These are phyloP conservation scores for Wickerhamomyces strasburgensis DNA, from an alignment of 805 yeast genomes.

Conservation along the genomic window DNA sequence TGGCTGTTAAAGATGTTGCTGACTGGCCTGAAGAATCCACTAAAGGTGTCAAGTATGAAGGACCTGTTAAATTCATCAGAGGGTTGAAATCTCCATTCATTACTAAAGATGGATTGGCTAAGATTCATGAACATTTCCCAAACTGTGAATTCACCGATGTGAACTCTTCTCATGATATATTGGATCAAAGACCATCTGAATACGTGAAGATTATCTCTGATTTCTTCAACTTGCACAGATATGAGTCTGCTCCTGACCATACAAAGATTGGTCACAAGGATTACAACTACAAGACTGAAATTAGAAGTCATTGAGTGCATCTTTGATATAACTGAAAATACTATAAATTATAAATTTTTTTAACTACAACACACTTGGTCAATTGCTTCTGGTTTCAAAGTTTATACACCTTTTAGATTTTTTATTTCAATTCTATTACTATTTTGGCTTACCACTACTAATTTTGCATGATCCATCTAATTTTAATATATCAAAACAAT, in stretches of 20 bases:
- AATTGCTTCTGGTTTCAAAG: not conserved
- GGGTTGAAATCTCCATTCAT: constrained; percentile 25
- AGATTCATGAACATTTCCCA: constrained; percentile 26
- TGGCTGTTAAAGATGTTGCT: constrained; percentile 26
- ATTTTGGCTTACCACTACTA: no score
- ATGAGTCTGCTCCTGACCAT: constrained; percentile 13
- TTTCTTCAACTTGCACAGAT: constrained; percentile 22
- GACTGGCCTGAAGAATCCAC: constrained; percentile 30
- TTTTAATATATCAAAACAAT: not conserved
- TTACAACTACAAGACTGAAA: constrained; percentile 1
- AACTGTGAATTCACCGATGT: constrained; percentile 19
- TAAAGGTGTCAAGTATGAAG: constrained; percentile 14
- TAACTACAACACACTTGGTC: not conserved
- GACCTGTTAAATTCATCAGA: constrained; percentile 22
- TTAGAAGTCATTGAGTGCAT: constrained; percentile 5
- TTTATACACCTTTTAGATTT: no score
- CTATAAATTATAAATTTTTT: no score
- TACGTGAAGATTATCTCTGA: constrained; percentile 26
- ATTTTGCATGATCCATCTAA: not conserved
- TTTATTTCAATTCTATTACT: not conserved
- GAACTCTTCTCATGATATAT: constrained; percentile 32
- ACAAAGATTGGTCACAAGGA: constrained; percentile 7
- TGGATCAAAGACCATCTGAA: constrained; percentile 36
- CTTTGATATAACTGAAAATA: no score
- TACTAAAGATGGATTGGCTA: constrained; percentile 14